Conservation (phyloP, 257 asterid species). For the Prunella vulgaris region DNA sequence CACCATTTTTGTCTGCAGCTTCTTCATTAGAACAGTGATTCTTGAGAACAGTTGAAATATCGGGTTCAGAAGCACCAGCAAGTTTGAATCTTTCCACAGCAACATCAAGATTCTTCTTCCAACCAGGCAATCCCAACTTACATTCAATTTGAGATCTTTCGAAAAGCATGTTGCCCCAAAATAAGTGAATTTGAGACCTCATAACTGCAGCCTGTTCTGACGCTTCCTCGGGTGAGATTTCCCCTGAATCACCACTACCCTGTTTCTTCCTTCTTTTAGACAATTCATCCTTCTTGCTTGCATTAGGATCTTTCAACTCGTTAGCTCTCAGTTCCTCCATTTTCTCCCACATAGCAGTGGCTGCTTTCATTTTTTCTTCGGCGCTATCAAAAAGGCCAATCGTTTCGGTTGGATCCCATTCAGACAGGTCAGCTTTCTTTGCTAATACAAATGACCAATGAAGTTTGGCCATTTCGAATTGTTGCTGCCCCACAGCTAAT, state of each 20-base stretch:
- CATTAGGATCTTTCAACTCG: constrained; percentile 57
- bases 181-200: constrained; percentile 90
- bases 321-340: constrained; percentile 82
- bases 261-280: constrained; percentile 59
- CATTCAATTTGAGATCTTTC: constrained; percentile 90
- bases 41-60: constrained; percentile 65
- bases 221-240: constrained; percentile 65
- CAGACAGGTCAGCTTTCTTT: constrained; percentile 68
- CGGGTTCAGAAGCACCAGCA: constrained; percentile 94
- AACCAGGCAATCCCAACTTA: constrained; percentile 62
- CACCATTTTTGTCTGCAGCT: constrained; percentile 30
- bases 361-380: constrained; percentile 78
- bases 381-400: constrained; percentile 72
- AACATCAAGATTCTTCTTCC: constrained; percentile 75
- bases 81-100: constrained; percentile 80
- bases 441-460: constrained; percentile 89
- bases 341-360: constrained; percentile 95
- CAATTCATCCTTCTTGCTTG: constrained; percentile 62
- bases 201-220: constrained; percentile 86
- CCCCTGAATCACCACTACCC: constrained; percentile 56
- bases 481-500: constrained; percentile 91
- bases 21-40: constrained; percentile 79
- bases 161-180: constrained; percentile 96
- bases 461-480: constrained; percentile 97
- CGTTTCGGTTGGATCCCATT: constrained; percentile 85